Evolutionary conservation across 2,329 filamentous ascomycete species (phyloP).

Genomic region (Talaromyces piceae): DNA sequence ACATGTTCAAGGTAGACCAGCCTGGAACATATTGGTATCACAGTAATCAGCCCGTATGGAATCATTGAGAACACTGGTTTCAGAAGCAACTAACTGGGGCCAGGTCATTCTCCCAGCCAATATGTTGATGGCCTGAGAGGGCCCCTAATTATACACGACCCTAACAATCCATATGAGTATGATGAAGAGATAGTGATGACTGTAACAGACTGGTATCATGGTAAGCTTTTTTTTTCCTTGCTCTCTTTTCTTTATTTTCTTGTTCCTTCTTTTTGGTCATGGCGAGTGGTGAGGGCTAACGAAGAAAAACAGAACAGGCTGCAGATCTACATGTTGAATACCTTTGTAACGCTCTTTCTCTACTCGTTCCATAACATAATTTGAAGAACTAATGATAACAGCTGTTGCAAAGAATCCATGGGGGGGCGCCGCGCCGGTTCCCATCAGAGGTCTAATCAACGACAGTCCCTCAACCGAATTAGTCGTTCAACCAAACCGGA

Average conservation of each 20-base stretch:
- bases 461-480: slow-evolving; percentile 56
- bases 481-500: slow-evolving; percentile 56
- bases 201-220: slow-evolving; percentile 64
- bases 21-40: not conserved
- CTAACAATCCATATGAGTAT: slow-evolving; percentile 47
- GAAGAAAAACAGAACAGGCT: slow-evolving; percentile 44
- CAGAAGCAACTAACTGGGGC: not conserved
- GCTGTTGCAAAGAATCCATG: slow-evolving; percentile 42
- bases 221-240: too few species aligned
- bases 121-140: slow-evolving; percentile 63
- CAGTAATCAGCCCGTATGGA: too few species aligned
- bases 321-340: not conserved
- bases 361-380: slow-evolving; percentile 17
- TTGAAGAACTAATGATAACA: slow-evolving; percentile 36
- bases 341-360: not conserved
- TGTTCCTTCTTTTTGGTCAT: too few species aligned
- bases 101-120: slow-evolving; percentile 51
- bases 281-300: too few species aligned
- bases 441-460: slow-evolving; percentile 58
- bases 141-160: slow-evolving; percentile 57
- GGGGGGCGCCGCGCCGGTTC: slow-evolving; percentile 55
- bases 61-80: too few species aligned
- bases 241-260: too few species aligned
- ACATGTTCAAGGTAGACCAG: slow-evolving; percentile 54
- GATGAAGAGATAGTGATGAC: slow-evolving; percentile 57